Conservation (phyloP, 257 asterid genomes). For the Scutellaria barbata region DNA sequence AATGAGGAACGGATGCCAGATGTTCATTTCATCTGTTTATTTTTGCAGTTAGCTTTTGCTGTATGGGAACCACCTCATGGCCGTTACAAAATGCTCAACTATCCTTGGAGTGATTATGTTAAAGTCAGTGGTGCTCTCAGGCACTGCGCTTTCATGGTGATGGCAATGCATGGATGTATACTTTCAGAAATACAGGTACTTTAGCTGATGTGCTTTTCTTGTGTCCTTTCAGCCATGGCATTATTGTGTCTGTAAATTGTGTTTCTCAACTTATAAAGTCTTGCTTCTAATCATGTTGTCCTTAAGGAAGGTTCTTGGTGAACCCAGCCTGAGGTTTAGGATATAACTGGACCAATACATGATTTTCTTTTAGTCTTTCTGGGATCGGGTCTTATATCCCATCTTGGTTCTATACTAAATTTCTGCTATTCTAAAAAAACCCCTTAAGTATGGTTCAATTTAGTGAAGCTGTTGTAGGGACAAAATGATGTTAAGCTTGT, state of each 20-base stretch:
- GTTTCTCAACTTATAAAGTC: neutral
- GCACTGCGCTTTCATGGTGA: conserved; percentile 95
- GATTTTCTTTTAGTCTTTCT: too few relatives aligned
- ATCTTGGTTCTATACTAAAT: neutral
- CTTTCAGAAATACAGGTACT: conserved; percentile 96
- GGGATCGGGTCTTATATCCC: too few relatives aligned
- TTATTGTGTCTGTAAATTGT: neutral
- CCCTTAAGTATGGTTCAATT: neutral
- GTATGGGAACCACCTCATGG: conserved; percentile 99
- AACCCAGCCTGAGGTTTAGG: neutral
- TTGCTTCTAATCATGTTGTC: conserved; percentile 6
- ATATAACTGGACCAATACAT: too few relatives aligned
- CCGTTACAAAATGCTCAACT: conserved; percentile 84
- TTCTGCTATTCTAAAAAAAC: neutral
- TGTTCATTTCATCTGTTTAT: neutral
- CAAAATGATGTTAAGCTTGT: neutral
- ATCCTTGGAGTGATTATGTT: conserved; percentile 89
- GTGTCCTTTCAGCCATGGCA: neutral
- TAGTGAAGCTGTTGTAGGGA: neutral
- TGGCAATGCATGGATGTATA: conserved; percentile 97
- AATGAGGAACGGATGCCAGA: neutral
- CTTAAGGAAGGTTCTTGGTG: neutral
- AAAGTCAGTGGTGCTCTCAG: conserved; percentile 95
- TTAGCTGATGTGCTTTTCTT: conserved; percentile 9
- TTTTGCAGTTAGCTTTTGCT: conserved; percentile 73